phyloP scores from a whole-genome alignment of 1,284 basidiomycete genomes.

The Ceratobasidium sp. region DNA sequence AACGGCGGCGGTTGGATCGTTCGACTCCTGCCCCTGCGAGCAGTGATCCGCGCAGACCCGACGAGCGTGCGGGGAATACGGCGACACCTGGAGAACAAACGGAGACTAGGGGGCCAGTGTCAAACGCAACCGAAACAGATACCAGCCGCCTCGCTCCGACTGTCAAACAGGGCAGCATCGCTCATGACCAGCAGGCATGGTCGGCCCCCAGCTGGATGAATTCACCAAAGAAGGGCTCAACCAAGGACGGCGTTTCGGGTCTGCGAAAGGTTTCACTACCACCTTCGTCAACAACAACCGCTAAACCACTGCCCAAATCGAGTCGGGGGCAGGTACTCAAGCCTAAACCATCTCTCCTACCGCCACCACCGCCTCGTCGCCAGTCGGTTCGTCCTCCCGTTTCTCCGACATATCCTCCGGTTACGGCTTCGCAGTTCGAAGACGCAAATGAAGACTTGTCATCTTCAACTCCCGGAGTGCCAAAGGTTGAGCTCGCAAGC shows the following conservation, averaged over 20 bases:
- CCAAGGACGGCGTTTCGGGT: neutral
- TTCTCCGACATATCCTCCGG: slow-evolving; percentile 9
- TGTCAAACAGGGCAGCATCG: slow-evolving; percentile 1
- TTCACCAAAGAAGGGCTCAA: neutral
- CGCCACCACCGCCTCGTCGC: neutral
- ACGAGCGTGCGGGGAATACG: slow-evolving; percentile 6
- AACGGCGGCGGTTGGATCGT: slow-evolving; percentile 28
- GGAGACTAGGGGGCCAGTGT: no score
- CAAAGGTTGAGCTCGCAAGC: slow-evolving; percentile 25
- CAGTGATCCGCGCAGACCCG: neutral
- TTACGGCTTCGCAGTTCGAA: slow-evolving; percentile 35
- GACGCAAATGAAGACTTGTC: slow-evolving; percentile 33
- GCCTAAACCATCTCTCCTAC: neutral
- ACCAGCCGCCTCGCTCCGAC: neutral
- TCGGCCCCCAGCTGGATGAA: slow-evolving; percentile 18
- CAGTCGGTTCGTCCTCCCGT: neutral
- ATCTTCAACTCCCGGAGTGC: neutral
- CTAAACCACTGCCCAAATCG: no score
- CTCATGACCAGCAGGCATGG: slow-evolving; percentile 39
- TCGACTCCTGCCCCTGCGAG: neutral
- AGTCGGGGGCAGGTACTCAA: neutral
- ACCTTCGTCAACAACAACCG: no score
- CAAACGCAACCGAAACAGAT: neutral
- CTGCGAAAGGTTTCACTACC: neutral
- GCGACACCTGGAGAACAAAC: slow-evolving; percentile 1